Percentiles rank a stretch among this genome's conserved stretches.
phyloP scores from a whole-genome alignment of 108 stramenopile genomes.

The Nitzschia putrida region DNA sequence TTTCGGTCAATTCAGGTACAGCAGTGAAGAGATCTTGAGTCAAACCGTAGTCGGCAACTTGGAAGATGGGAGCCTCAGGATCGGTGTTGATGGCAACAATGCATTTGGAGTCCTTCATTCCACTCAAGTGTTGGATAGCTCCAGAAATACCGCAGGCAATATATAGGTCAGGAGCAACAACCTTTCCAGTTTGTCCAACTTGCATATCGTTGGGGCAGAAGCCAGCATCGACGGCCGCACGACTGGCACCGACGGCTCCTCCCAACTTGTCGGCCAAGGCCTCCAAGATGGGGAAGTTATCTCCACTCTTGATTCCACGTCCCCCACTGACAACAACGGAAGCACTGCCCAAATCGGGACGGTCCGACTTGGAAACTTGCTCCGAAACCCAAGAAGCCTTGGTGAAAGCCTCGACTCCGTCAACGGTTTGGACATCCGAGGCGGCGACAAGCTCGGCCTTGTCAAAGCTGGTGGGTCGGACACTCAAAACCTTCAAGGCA shows the following conservation, averaged over 20 bases:
- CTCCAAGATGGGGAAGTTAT: slow-evolving; percentile 95
- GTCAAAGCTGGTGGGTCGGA: slow-evolving; percentile 96
- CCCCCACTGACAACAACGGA: slow-evolving; percentile 94
- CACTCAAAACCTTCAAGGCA: slow-evolving; percentile 77
- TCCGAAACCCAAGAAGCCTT: slow-evolving; percentile 70
- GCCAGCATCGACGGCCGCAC: slow-evolving; percentile 98
- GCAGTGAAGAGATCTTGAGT: slow-evolving; percentile 95
- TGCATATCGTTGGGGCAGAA: slow-evolving; percentile 98
- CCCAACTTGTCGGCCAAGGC: slow-evolving; percentile 93
- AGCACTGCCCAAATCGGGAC: slow-evolving; percentile 93
- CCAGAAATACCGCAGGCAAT: slow-evolving; percentile 98
- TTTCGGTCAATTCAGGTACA: slow-evolving; percentile 95
- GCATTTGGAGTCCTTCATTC: slow-evolving; percentile 99
- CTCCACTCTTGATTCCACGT: slow-evolving; percentile 93
- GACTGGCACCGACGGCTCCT: slow-evolving; percentile 91
- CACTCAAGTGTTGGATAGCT: slow-evolving; percentile 99
- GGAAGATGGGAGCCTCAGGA: slow-evolving; percentile 98
- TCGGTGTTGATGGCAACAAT: slow-evolving; percentile 99
- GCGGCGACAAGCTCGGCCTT: slow-evolving; percentile 83
- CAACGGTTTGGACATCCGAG: slow-evolving; percentile 60
- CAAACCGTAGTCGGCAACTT: slow-evolving; percentile 97
- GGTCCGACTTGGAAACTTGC: slow-evolving; percentile 80
- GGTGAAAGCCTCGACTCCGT: slow-evolving; percentile 46
- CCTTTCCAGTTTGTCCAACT: slow-evolving; percentile 99
- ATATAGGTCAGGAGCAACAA: slow-evolving; percentile 95